These are phyloP conservation scores for Ogataea parapolymorpha DNA, from an alignment of 805 yeast species.

Conservation along the genomic window DNA sequence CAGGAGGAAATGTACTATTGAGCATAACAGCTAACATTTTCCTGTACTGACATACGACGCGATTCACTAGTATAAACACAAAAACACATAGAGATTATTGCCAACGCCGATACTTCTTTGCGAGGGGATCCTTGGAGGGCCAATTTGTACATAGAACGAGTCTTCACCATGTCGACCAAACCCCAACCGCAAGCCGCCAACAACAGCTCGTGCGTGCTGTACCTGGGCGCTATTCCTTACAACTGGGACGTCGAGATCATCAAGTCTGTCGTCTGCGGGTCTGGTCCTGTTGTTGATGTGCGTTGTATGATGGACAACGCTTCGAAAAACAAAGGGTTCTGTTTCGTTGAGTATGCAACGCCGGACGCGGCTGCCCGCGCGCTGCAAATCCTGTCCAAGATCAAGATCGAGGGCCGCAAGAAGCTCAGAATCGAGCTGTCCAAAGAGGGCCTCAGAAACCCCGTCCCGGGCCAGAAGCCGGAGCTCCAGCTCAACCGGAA, in stretches of 20 bases:
- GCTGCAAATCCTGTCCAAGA: constrained; percentile 39
- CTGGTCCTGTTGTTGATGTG: constrained; percentile 68
- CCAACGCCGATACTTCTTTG: constrained; percentile 10
- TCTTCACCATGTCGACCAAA: constrained; percentile 12
- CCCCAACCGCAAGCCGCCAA: constrained; percentile 16
- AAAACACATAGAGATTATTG: constrained; percentile 9
- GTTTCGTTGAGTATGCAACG: constrained; percentile 56
- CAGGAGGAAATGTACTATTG: constrained; percentile 10
- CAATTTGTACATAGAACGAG: constrained; percentile 13
- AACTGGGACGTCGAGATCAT: constrained; percentile 68
- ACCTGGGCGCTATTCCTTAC: constrained; percentile 62
- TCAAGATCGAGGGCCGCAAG: constrained; percentile 44
- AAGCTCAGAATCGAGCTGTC: constrained; percentile 56
- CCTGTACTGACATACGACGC: constrained; percentile 6
- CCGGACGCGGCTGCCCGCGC: constrained; percentile 55
- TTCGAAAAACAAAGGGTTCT: constrained; percentile 63
- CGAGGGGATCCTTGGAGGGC: constrained; percentile 15
- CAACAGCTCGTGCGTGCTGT: constrained; percentile 45
- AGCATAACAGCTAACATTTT: constrained; percentile 4
- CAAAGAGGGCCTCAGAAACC: constrained; percentile 52
- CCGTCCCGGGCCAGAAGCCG: constrained; percentile 38
- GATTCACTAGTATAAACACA: constrained; percentile 5
- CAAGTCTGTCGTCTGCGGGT: constrained; percentile 64
- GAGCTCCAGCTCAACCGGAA: constrained; percentile 42
- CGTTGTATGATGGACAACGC: constrained; percentile 57